Percentiles rank a stretch among this genome's conserved stretches.
These are phyloP conservation scores for Globisporangium polare DNA, from an alignment of 352 stramenopile species.

Conservation along the genomic window DNA sequence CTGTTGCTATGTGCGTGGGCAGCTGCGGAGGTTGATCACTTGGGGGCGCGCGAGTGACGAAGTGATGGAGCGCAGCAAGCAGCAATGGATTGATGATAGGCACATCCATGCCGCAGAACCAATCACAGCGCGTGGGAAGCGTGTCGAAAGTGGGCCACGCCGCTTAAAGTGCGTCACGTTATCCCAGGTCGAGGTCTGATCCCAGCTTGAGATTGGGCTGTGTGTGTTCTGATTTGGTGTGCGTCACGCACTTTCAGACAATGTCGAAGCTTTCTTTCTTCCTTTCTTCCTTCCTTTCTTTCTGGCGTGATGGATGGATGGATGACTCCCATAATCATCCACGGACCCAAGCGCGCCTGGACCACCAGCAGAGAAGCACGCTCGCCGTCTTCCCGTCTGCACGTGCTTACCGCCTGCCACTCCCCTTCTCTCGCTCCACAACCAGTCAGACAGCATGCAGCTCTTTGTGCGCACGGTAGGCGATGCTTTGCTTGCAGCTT, in stretches of 20 bases:
- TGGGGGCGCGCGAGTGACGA: neutral
- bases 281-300: too few species aligned
- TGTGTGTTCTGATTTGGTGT: neutral
- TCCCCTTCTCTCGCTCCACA: too few species aligned
- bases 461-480: slow-evolving; percentile 64
- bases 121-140: slow-evolving; percentile 12
- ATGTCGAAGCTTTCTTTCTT: neutral
- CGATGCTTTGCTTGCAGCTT: neutral
- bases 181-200: neutral
- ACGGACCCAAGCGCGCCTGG: neutral
- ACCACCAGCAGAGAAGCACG: neutral
- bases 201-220: neutral
- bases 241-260: neutral
- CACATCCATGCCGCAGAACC: slow-evolving; percentile 15
- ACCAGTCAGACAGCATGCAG: too few species aligned
- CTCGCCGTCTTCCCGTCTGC: neutral
- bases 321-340: neutral
- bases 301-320: too few species aligned
- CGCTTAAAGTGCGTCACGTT: neutral
- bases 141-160: slow-evolving; percentile 4
- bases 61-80: slow-evolving; percentile 1
- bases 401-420: too few species aligned
- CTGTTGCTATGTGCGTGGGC: neutral
- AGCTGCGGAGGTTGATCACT: neutral
- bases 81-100: slow-evolving; percentile 1